phyloP scores from a whole-genome alignment of 208 protist species.

The Wallacemonas sp. region DNA sequence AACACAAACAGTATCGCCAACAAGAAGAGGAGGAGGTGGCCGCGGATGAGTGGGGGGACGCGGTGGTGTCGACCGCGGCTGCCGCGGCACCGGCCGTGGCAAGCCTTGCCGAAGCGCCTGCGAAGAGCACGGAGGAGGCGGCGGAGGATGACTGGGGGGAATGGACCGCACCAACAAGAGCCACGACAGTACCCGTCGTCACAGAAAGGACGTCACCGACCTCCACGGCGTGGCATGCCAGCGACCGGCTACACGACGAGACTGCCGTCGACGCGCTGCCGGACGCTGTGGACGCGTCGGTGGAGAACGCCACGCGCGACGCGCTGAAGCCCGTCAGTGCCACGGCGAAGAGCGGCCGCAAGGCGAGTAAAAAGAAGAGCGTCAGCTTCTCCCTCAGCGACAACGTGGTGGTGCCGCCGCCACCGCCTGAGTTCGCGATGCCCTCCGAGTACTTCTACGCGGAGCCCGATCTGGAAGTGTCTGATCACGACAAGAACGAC shows the following conservation, averaged over 20 bases:
- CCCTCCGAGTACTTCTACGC: slow-evolving; percentile 8
- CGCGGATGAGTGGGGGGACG: no score
- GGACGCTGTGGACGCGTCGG: background rate
- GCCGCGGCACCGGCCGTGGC: background rate
- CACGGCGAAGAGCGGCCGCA: background rate
- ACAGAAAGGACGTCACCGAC: background rate
- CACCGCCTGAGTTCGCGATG: slow-evolving; percentile 3
- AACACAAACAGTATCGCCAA: no score
- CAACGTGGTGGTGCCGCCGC: slow-evolving; percentile 8
- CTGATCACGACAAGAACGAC: background rate
- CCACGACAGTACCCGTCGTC: background rate
- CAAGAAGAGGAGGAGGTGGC: no score
- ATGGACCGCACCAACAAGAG: background rate
- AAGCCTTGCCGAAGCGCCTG: background rate
- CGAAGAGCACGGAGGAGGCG: background rate
- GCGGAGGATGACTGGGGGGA: background rate
- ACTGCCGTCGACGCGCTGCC: no score
- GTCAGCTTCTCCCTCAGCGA: slow-evolving; percentile 17
- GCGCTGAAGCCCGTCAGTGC: background rate
- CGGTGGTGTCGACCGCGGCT: background rate
- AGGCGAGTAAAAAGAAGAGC: background rate
- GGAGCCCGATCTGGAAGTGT: background rate
- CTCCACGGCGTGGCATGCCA: background rate
- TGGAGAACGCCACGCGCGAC: background rate
- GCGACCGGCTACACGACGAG: no score